These are phyloP conservation scores for Vitis hybrid DNA, from an alignment of 177 flowering plant species.

Conservation along the genomic window DNA sequence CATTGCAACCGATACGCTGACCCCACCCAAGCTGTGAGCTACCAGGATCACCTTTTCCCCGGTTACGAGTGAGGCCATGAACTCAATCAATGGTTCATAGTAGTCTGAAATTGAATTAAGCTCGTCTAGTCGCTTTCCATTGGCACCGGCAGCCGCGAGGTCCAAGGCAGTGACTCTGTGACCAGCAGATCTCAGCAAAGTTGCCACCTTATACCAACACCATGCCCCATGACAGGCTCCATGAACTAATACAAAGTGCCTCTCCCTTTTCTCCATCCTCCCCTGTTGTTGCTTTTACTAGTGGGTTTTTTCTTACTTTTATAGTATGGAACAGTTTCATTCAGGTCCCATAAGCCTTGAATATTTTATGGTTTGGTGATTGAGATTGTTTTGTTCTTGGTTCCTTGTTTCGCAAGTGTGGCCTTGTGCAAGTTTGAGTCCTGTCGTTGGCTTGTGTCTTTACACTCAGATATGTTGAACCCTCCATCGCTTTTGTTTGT, in stretches of 20 bases:
- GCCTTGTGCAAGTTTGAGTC: background rate
- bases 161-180: slow-evolving; percentile 31
- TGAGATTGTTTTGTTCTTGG: background rate
- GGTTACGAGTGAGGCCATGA: slow-evolving; percentile 19
- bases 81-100: slow-evolving; percentile 22
- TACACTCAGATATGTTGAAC: no score
- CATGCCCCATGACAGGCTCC: slow-evolving; percentile 46
- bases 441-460: no score
- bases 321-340: no score
- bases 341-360: no score
- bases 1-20: slow-evolving; percentile 35
- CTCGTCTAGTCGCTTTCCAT: slow-evolving; percentile 19
- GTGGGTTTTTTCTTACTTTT: background rate
- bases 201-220: slow-evolving; percentile 39
- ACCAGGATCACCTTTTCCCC: slow-evolving; percentile 44
- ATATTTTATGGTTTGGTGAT: no score
- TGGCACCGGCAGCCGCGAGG: slow-evolving; percentile 33
- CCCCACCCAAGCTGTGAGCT: slow-evolving; percentile 45
- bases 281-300: background rate
- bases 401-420: background rate
- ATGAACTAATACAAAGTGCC: slow-evolving; percentile 35
- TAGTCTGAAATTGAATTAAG: slow-evolving; percentile 18
- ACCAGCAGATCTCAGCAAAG: slow-evolving; percentile 24
- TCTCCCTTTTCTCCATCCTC: slow-evolving; percentile 16
- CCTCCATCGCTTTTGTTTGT: no score